Evolutionary conservation across 257 asterid species (phyloP).

Genomic region (Hygrophila difformis): DNA sequence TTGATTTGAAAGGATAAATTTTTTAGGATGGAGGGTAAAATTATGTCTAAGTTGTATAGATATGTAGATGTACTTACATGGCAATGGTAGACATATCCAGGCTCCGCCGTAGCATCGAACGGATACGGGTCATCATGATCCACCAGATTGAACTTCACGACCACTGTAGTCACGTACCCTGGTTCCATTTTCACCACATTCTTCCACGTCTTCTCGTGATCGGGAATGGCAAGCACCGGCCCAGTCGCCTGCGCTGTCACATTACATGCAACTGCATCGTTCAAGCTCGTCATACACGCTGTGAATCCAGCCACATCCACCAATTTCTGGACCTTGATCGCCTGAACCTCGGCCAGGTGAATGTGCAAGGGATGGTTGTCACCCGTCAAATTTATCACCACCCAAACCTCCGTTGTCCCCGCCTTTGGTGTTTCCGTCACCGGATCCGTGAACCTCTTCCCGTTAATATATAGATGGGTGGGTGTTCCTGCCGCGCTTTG

Average conservation of each 20-base stretch:
- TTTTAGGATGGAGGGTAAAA: too few species aligned
- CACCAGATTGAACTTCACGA: slow-evolving; percentile 33
- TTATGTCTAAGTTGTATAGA: too few species aligned
- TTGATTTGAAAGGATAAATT: too few species aligned
- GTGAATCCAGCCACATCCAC: slow-evolving; percentile 28
- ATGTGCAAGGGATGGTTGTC: slow-evolving; percentile 53
- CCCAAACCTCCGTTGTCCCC: slow-evolving; percentile 40
- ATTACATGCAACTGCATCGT: slow-evolving; percentile 31
- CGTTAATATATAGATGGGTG: slow-evolving; percentile 32
- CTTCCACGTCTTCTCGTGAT: slow-evolving; percentile 49
- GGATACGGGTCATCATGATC: slow-evolving; percentile 40
- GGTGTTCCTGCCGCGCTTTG: slow-evolving; percentile 28
- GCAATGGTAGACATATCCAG: slow-evolving; percentile 55
- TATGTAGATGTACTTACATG: slow-evolving; percentile 36
- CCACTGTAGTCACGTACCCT: slow-evolving; percentile 32
- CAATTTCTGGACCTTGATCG: slow-evolving; percentile 19
- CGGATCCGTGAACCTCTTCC: slow-evolving; percentile 29
- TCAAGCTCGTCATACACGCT: slow-evolving; percentile 25
- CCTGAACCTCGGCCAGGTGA: slow-evolving; percentile 33
- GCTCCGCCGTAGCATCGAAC: slow-evolving; percentile 43
- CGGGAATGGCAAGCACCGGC: slow-evolving; percentile 11
- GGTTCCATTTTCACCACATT: slow-evolving; percentile 49
- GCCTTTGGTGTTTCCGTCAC: slow-evolving; percentile 41
- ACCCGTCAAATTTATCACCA: slow-evolving; percentile 42
- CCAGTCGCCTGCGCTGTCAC: slow-evolving; percentile 22